These are phyloP conservation scores for Cunninghamia lanceolata DNA, from an alignment of 75 land plant genomes.

Conservation along the genomic window DNA sequence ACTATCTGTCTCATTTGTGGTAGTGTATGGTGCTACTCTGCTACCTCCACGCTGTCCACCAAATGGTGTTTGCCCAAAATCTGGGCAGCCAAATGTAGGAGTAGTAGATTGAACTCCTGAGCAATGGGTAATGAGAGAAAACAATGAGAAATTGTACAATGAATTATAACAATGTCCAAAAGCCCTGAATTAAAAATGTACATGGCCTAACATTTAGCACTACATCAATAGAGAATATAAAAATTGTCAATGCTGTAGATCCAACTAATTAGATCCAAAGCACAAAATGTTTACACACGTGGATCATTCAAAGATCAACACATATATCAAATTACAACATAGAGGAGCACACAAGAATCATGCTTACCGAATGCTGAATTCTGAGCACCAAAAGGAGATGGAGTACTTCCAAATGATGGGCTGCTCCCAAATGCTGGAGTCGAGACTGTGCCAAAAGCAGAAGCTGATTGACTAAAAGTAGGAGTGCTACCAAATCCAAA, in stretches of 20 bases:
- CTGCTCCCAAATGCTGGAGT: slow-evolving; percentile 70
- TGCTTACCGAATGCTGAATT: slow-evolving; percentile 57
- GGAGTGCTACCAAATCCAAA: slow-evolving; percentile 58
- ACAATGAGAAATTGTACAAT: not conserved
- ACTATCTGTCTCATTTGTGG: slow-evolving; percentile 70
- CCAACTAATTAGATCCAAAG: not conserved
- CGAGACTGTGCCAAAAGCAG: slow-evolving; percentile 40
- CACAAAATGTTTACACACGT: not conserved
- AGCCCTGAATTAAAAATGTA: not conserved
- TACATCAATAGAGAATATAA: not conserved
- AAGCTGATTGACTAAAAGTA: slow-evolving; percentile 33
- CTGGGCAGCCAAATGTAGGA: slow-evolving; percentile 59
- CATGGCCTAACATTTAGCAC: not conserved
- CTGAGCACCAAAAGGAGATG: slow-evolving; percentile 60
- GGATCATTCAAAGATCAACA: not conserved
- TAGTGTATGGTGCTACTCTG: slow-evolving; percentile 63
- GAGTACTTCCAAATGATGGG: slow-evolving; percentile 65
- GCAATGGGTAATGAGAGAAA: not conserved
- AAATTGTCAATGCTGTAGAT: not conserved
- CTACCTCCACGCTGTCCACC: slow-evolving; percentile 82
- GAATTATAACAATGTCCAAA: not conserved
- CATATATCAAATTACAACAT: not conserved
- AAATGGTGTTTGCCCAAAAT: slow-evolving; percentile 69
- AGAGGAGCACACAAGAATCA: not conserved
- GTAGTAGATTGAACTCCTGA: slow-evolving; percentile 63